These are phyloP conservation scores for Teratosphaeria zuluensis DNA, from an alignment of 2,329 filamentous ascomycete species.

Conservation along the genomic window DNA sequence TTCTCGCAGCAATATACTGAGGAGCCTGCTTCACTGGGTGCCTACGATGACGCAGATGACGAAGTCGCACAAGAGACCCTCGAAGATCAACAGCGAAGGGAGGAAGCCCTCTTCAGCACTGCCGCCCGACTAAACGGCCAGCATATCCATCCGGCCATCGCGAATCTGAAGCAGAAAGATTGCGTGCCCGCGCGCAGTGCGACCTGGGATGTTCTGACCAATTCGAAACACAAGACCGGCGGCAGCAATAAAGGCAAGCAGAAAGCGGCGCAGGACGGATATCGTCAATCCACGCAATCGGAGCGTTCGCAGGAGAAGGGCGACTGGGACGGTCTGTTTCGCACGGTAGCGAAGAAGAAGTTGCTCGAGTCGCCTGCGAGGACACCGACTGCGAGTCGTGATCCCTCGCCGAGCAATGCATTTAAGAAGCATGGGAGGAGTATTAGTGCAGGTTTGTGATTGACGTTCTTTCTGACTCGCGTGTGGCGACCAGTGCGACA, in stretches of 20 bases:
- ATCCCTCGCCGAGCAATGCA: neutral
- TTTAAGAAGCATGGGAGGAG: neutral
- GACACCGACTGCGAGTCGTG: neutral
- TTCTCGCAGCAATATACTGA: neutral
- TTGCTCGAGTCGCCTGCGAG: neutral
- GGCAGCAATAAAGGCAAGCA: neutral
- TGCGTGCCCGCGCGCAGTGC: neutral
- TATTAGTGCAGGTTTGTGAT: neutral
- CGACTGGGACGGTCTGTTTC: constrained; percentile 6
- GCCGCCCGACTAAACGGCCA: neutral
- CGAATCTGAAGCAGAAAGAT: neutral
- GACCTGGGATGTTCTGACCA: neutral
- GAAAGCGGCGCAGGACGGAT: neutral
- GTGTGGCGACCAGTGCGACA: neutral
- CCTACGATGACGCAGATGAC: neutral
- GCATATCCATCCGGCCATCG: neutral
- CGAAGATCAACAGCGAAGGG: neutral
- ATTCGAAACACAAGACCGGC: neutral
- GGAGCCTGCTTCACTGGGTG: neutral
- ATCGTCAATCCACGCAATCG: constrained; percentile 2
- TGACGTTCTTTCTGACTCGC: neutral
- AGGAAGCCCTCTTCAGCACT: neutral
- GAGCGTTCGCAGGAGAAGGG: constrained; percentile 3
- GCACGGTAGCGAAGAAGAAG: neutral
- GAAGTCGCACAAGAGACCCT: neutral